Evolutionary conservation across 768 basidiomycete genomes (phyloP).

Genomic region (Tremella fuciformis): DNA sequence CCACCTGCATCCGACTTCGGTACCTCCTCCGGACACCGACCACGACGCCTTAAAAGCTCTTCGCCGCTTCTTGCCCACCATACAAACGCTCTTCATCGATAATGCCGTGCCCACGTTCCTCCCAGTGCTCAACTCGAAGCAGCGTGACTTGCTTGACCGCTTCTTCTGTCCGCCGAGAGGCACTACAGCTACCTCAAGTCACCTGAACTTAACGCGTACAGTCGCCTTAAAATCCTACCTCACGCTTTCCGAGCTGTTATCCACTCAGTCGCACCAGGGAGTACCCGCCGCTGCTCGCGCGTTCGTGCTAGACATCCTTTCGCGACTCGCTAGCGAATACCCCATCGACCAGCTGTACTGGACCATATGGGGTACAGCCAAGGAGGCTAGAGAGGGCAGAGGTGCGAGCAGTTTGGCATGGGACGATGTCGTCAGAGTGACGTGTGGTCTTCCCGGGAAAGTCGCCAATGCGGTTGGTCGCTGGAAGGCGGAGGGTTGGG

Average conservation of each 20-base stretch:
- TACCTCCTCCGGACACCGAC: constrained; percentile 4
- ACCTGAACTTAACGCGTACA: background rate
- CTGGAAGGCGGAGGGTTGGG: constrained; percentile 43
- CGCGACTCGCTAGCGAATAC: constrained; percentile 62
- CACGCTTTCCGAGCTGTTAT: constrained; percentile 61
- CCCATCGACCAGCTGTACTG: constrained; percentile 66
- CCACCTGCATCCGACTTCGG: constrained; percentile 27
- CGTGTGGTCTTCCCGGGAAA: constrained; percentile 69
- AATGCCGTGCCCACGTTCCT: constrained; percentile 71
- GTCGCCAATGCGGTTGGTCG: constrained; percentile 68
- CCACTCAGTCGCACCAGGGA: constrained; percentile 34
- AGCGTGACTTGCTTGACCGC: constrained; percentile 59
- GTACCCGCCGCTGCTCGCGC: constrained; percentile 11
- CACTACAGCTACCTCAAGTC: background rate
- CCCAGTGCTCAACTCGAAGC: constrained; percentile 56
- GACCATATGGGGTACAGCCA: constrained; percentile 55
- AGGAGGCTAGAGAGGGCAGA: constrained; percentile 25
- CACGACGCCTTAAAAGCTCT: constrained; percentile 13
- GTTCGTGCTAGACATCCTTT: constrained; percentile 60
- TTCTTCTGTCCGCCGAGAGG: constrained; percentile 57
- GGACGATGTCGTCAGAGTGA: constrained; percentile 71
- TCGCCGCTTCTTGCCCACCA: constrained; percentile 53
- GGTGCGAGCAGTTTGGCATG: constrained; percentile 55
- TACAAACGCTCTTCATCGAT: constrained; percentile 68
- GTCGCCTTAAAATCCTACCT: constrained; percentile 58